phyloP scores from a whole-genome alignment of 2,329 filamentous ascomycete genomes.

The Fusarium temperatum region DNA sequence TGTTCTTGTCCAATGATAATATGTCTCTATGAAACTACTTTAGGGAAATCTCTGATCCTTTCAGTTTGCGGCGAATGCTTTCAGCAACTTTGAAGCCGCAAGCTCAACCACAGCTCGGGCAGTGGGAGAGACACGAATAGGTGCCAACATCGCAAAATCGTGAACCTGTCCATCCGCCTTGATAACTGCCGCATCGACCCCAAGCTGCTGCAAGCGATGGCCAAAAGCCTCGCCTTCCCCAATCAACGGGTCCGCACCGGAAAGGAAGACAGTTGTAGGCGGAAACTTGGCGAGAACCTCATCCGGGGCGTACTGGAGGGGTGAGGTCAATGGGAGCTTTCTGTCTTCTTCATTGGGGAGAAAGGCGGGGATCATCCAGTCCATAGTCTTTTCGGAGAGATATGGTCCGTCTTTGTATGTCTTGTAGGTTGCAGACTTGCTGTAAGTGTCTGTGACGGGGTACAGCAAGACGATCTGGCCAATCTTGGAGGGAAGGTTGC shows the following conservation, averaged over 20 bases:
- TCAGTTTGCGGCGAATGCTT: not conserved
- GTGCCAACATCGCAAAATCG: constrained; percentile 15
- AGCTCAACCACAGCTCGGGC: constrained; percentile 18
- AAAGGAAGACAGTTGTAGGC: constrained; percentile 5
- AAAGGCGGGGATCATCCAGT: constrained; percentile 26
- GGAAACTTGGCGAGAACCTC: constrained; percentile 21
- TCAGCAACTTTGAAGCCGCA: not conserved
- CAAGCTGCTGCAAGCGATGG: constrained; percentile 4
- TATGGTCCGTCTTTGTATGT: constrained; percentile 22
- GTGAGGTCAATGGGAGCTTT: constrained; percentile 17
- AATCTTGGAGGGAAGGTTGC: not conserved
- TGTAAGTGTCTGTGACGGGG: constrained; percentile 20
- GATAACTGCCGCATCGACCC: not conserved
- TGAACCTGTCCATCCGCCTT: constrained; percentile 24
- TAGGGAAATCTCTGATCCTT: rapidly evolving
- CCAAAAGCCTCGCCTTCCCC: constrained; percentile 18
- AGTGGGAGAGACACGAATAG: not conserved
- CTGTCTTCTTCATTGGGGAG: not conserved
- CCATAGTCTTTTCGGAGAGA: constrained; percentile 25
- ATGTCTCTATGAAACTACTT: not conserved
- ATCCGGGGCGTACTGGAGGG: not conserved
- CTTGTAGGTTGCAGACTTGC: constrained; percentile 14
- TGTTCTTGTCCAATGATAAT: rapidly evolving
- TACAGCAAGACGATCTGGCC: constrained; percentile 12
- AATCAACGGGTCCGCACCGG: constrained; percentile 11